phyloP scores from a whole-genome alignment of 305 asterid species.

The Fraxinus greggii region DNA sequence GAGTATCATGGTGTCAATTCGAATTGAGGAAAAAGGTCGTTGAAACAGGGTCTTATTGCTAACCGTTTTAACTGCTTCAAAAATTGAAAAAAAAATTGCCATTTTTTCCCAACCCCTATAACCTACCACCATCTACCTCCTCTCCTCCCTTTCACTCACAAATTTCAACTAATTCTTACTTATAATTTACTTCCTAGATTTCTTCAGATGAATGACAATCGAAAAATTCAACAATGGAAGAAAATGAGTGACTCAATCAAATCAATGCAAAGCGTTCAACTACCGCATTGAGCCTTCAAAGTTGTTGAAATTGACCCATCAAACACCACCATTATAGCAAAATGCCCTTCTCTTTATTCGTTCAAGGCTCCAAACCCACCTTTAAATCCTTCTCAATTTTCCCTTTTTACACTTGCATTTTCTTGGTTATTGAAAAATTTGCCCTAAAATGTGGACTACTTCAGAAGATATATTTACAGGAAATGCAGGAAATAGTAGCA shows the following conservation, averaged over 20 bases:
- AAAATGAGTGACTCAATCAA: slow-evolving; percentile 8
- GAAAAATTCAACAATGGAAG: neutral
- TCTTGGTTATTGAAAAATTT: neutral
- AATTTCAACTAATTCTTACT: slow-evolving; percentile 14
- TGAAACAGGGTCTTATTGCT: neutral
- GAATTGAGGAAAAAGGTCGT: neutral
- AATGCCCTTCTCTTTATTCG: slow-evolving; percentile 22
- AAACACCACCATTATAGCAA: neutral
- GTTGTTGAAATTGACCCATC: slow-evolving; percentile 40
- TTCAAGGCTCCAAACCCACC: slow-evolving; percentile 12
- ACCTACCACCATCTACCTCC: slow-evolving; percentile 40
- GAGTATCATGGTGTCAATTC: too few species aligned
- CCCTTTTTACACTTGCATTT: slow-evolving; percentile 2
- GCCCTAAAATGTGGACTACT: slow-evolving; percentile 25
- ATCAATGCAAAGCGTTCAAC: slow-evolving; percentile 35
- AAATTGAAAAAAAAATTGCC: neutral
- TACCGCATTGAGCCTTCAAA: slow-evolving; percentile 42
- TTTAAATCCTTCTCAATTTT: slow-evolving; percentile 31
- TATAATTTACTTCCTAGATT: slow-evolving; percentile 9
- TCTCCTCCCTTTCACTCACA: slow-evolving; percentile 11
- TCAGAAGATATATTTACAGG: slow-evolving; percentile 35
- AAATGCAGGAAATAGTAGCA: slow-evolving; percentile 25
- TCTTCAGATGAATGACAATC: slow-evolving; percentile 3
- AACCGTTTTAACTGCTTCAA: neutral
- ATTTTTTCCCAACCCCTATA: neutral